A percentile compares a stretch with the other conserved stretches of the same genome.
These are phyloP conservation scores for Spirogloea muscicola DNA, from an alignment of 139 green algal genomes.

Conservation along the genomic window DNA sequence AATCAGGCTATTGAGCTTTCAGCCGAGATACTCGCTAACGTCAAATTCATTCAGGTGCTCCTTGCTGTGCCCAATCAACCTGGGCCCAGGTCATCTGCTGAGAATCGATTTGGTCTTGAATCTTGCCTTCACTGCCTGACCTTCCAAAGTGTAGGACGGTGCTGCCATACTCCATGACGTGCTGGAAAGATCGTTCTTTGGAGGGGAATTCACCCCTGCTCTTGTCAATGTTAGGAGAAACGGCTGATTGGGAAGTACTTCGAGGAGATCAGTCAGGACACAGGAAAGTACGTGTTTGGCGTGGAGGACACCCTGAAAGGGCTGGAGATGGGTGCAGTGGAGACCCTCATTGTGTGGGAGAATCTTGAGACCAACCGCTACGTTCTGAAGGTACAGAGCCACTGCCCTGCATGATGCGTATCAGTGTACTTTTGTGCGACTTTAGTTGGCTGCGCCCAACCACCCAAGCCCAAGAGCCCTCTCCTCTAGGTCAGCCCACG, in stretches of 20 bases:
- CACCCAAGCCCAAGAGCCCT: too few species aligned
- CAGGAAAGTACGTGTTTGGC: slow-evolving; percentile 89
- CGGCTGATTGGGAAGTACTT: slow-evolving; percentile 75
- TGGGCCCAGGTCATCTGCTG: too few species aligned
- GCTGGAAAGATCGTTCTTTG: not conserved
- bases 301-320: slow-evolving; percentile 90
- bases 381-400: slow-evolving; percentile 64
- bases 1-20: slow-evolving; percentile 97
- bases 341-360: slow-evolving; percentile 98
- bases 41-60: slow-evolving; percentile 99
- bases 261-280: slow-evolving; percentile 96
- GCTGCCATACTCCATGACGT: too few species aligned
- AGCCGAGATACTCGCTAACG: slow-evolving; percentile 89
- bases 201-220: not conserved
- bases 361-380: slow-evolving; percentile 75
- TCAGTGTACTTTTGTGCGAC: too few species aligned
- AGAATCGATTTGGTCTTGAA: too few species aligned
- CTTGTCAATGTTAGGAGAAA: slow-evolving; percentile 33
- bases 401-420: too few species aligned
- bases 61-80: too few species aligned
- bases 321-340: slow-evolving; percentile 98
- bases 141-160: too few species aligned
- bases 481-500: too few species aligned
- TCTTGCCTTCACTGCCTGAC: too few species aligned
- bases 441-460: too few species aligned